A percentile compares a stretch with the other conserved stretches of the same genome.
Evolutionary conservation across 441 rosid species (phyloP).

Genomic region (Erysimum pusillum): DNA sequence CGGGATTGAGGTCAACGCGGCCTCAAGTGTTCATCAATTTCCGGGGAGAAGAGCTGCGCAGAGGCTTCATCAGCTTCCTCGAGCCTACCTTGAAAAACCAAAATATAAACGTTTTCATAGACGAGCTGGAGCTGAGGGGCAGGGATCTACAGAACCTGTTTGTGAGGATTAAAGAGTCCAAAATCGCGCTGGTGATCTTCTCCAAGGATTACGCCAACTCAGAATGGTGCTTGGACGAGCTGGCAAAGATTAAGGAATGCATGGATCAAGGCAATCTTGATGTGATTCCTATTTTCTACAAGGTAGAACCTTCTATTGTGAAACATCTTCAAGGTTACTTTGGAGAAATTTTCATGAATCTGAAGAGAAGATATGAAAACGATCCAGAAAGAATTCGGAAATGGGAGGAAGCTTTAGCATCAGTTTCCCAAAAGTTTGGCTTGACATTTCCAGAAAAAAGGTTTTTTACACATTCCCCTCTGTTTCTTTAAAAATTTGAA

Average conservation of each 20-base stretch:
- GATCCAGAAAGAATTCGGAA: not conserved
- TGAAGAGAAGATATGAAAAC: not conserved
- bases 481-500: too few species aligned
- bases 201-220: conserved; percentile 11
- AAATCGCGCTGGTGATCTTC: conserved; percentile 15
- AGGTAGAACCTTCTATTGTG: not conserved
- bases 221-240: conserved; percentile 25
- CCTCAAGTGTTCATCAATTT: conserved; percentile 31
- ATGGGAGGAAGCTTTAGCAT: conserved; percentile 26
- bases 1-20: not conserved
- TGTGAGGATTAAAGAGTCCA: conserved; percentile 17
- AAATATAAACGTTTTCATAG: conserved; percentile 25
- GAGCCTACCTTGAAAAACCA: not conserved
- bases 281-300: not conserved
- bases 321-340: conserved; percentile 11
- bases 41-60: conserved; percentile 21
- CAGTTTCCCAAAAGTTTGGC: conserved; percentile 8
- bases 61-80: conserved; percentile 13
- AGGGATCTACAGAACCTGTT: not conserved
- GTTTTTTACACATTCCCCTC: not conserved
- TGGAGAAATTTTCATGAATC: conserved; percentile 10
- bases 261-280: not conserved
- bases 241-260: conserved; percentile 25
- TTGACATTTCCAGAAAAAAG: conserved; percentile 6
- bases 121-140: conserved; percentile 13